Conservation (phyloP, 129 eudicot genomes). For the Smallanthus sonchifolius region DNA sequence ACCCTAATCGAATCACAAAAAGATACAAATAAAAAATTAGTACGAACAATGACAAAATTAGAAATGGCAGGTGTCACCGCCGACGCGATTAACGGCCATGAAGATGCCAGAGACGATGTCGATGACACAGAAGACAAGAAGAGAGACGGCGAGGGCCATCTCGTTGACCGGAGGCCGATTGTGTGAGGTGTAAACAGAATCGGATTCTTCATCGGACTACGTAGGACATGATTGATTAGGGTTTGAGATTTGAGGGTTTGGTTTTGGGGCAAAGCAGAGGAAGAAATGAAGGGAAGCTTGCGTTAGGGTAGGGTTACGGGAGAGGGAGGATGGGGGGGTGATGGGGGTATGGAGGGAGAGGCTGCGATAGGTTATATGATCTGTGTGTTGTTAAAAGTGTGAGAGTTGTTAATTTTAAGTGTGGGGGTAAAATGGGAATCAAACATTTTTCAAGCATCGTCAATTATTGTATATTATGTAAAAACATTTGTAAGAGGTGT, state of each 20-base stretch:
- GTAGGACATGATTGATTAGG: conserved; percentile 62
- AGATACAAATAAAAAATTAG: background rate
- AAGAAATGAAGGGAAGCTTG: conserved; percentile 1
- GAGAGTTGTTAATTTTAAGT: no score
- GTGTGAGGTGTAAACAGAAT: conserved; percentile 54
- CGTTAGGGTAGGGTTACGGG: background rate
- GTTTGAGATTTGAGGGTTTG: conserved; percentile 22
- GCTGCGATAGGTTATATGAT: no score
- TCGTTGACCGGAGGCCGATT: conserved; percentile 82
- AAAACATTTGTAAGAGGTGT: no score
- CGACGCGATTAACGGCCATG: conserved; percentile 76
- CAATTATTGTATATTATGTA: no score
- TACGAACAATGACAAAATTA: background rate
- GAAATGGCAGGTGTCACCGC: conserved; percentile 54
- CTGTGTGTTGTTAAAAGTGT: no score
- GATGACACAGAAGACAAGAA: conserved; percentile 69
- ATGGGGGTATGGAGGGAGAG: no score
- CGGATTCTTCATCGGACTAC: conserved; percentile 85
- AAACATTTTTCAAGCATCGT: no score
- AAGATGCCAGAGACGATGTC: conserved; percentile 59
- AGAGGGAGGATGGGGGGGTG: no score
- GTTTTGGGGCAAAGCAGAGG: background rate
- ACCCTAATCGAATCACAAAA: conserved; percentile 36
- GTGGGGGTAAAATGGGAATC: no score
- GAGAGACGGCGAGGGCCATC: conserved; percentile 90